These are phyloP conservation scores for Kondoa subrosea DNA, from an alignment of 768 basidiomycete genomes.

Conservation along the genomic window DNA sequence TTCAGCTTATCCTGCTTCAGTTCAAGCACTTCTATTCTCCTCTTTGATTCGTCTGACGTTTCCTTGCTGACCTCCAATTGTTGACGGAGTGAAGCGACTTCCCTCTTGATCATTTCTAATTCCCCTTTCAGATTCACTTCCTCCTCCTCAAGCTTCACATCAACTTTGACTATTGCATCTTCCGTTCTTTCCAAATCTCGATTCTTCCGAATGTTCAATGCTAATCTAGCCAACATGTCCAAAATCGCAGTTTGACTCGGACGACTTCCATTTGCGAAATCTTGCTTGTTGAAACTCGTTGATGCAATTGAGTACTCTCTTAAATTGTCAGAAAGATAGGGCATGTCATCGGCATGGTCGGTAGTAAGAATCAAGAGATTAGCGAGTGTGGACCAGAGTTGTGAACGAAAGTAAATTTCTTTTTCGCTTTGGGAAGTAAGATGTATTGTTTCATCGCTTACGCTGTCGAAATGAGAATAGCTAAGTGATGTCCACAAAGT, in stretches of 20 bases:
- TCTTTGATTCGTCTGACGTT: neutral
- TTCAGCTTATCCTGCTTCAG: neutral
- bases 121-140: neutral
- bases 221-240: neutral
- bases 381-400: neutral
- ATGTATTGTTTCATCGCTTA: too few relatives aligned
- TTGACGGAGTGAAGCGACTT: neutral
- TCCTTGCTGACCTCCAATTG: neutral
- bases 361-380: neutral
- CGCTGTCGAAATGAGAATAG: neutral
- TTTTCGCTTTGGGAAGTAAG: too few relatives aligned
- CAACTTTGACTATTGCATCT: neutral
- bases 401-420: neutral
- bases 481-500: neutral
- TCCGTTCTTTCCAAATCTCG: neutral
- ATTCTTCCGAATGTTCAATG: neutral
- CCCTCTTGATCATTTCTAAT: neutral
- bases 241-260: neutral
- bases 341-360: neutral
- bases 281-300: neutral
- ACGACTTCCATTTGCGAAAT: neutral
- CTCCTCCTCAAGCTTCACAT: neutral
- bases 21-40: neutral
- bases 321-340: neutral
- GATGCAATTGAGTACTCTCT: neutral